Evolutionary conservation across 305 asterid genomes (phyloP).

Genomic region (Striga hermonthica): DNA sequence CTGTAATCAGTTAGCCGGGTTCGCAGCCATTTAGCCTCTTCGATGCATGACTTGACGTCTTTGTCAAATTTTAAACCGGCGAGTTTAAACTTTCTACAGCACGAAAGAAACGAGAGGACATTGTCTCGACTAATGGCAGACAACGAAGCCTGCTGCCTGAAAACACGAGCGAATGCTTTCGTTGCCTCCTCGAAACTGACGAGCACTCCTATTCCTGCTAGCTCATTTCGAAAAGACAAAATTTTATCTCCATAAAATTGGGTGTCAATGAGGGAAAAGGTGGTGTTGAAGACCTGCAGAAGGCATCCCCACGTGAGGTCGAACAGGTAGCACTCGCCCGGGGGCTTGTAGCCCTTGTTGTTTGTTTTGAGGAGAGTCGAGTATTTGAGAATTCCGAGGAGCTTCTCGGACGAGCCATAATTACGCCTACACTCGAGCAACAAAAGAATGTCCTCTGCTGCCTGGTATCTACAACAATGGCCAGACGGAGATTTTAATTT

Average conservation of each 20-base stretch:
- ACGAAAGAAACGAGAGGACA: not conserved
- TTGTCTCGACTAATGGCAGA: not conserved
- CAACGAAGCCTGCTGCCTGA: not conserved
- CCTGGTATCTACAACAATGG: not conserved
- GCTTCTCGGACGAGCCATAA: not conserved
- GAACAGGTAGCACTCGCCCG: not conserved
- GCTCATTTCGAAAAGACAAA: not conserved
- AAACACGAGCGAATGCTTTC: not conserved
- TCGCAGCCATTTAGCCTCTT: not conserved
- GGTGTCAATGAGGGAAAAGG: not conserved
- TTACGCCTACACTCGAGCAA: not conserved
- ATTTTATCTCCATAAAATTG: not conserved
- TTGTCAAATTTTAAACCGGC: not conserved
- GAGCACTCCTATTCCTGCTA: not conserved
- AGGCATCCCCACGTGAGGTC: not conserved
- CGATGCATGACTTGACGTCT: not conserved
- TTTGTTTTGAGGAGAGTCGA: not conserved
- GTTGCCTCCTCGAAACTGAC: not conserved
- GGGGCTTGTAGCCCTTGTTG: not conserved
- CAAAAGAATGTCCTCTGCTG: not conserved
- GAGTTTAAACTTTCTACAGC: not conserved
- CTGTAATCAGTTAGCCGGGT: constrained; percentile 2
- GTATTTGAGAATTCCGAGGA: not conserved
- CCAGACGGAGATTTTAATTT: not conserved
- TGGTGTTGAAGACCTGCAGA: not conserved